A percentile compares a stretch with the other conserved stretches of the same genome.
These are phyloP conservation scores for Penicillium sp. DNA, from an alignment of 2,329 filamentous ascomycete genomes.

Conservation along the genomic window DNA sequence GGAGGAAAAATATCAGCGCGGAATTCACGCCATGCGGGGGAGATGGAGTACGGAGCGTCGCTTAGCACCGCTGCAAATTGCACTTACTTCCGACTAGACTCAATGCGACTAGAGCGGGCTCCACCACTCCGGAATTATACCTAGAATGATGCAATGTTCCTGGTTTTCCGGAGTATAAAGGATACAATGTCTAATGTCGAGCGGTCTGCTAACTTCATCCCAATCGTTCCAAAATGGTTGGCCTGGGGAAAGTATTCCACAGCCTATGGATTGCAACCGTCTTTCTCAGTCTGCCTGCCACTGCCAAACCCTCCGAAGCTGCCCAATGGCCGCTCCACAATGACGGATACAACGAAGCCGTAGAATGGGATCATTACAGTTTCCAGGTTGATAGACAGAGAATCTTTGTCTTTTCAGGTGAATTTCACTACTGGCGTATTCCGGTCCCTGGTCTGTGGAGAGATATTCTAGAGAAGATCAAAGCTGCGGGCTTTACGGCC, in stretches of 20 bases:
- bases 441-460: constrained; percentile 53
- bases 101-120: background rate
- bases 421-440: constrained; percentile 56
- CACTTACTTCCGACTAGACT: background rate
- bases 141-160: background rate
- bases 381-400: constrained; percentile 53
- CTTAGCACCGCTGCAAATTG: constrained; percentile 2
- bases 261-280: constrained; percentile 7
- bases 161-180: background rate
- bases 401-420: constrained; percentile 54
- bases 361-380: constrained; percentile 57
- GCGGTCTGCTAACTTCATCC: background rate
- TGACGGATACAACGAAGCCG: constrained; percentile 46
- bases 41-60: constrained; percentile 3
- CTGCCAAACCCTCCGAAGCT: constrained; percentile 5
- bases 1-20: constrained; percentile 13
- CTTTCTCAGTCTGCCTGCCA: constrained; percentile 4
- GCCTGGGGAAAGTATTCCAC: background rate
- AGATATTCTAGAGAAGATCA: constrained; percentile 54
- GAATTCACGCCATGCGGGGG: background rate
- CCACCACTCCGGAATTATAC: background rate
- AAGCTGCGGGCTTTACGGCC: constrained; percentile 52
- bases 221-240: background rate
- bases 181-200: background rate
- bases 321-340: constrained; percentile 50